Evolutionary conservation across 257 asterid genomes (phyloP).

Genomic region (Parsonsia alboflavescens): DNA sequence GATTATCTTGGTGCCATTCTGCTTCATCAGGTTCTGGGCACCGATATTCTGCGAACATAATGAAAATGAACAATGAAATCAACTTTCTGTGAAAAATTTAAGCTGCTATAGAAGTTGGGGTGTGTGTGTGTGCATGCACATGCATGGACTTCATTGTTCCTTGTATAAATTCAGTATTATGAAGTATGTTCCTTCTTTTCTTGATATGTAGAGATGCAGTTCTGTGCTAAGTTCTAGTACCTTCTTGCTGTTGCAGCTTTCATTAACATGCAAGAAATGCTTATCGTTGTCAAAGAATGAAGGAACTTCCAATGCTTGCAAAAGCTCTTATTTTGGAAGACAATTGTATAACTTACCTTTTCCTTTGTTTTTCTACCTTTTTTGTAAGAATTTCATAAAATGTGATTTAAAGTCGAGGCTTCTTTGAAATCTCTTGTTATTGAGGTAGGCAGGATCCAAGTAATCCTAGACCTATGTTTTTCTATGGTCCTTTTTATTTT

Average conservation of each 20-base stretch:
- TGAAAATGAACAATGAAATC: not conserved
- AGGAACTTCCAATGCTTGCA: not conserved
- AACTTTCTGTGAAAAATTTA: not conserved
- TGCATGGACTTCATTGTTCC: not conserved
- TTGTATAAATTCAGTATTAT: not conserved
- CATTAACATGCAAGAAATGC: not conserved
- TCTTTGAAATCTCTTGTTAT: not conserved
- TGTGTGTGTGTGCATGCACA: not conserved
- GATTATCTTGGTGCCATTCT: conserved; percentile 52
- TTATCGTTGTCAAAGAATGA: not conserved
- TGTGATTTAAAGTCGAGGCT: not conserved
- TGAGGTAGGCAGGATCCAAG: not conserved
- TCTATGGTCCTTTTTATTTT: not conserved
- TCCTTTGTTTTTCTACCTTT: not conserved
- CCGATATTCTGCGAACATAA: conserved; percentile 35
- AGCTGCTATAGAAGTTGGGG: not conserved
- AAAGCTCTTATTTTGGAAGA: not conserved
- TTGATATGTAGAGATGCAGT: not conserved
- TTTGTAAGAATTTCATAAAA: not conserved
- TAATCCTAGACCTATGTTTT: not conserved
- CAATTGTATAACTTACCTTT: not conserved
- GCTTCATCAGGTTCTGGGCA: conserved; percentile 43
- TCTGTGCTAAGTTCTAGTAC: not conserved
- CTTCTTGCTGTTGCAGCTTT: not conserved
- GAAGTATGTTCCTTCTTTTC: not conserved